Percentiles rank a stretch among this genome's conserved stretches.
These are phyloP conservation scores for Kodamaea jinghongensis DNA, from an alignment of 805 yeast species.

Conservation along the genomic window DNA sequence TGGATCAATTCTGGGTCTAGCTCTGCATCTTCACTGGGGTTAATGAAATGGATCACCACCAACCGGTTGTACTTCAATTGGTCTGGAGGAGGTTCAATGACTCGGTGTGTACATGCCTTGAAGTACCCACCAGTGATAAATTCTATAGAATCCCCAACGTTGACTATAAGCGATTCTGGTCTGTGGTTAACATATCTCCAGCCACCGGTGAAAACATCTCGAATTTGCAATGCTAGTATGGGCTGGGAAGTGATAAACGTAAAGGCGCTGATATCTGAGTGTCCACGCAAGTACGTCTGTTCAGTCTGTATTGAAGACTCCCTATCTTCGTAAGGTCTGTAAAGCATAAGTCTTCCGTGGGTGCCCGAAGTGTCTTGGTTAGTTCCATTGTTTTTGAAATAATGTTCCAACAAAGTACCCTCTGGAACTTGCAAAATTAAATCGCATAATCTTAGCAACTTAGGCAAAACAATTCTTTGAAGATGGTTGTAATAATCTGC, in stretches of 20 bases:
- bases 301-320: slow-evolving; percentile 30
- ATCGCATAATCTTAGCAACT: slow-evolving; percentile 22
- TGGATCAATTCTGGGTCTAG: slow-evolving; percentile 42
- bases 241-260: slow-evolving; percentile 43
- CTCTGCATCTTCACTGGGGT: slow-evolving; percentile 32
- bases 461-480: slow-evolving; percentile 8
- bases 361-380: slow-evolving; percentile 21
- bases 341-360: slow-evolving; percentile 27
- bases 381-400: slow-evolving; percentile 7
- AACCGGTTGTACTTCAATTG: slow-evolving; percentile 36
- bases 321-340: slow-evolving; percentile 22
- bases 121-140: slow-evolving; percentile 46
- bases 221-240: slow-evolving; percentile 38
- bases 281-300: slow-evolving; percentile 47
- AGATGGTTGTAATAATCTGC: slow-evolving; percentile 9
- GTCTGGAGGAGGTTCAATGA: slow-evolving; percentile 45
- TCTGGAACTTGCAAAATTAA: slow-evolving; percentile 69
- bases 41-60: slow-evolving; percentile 43
- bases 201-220: slow-evolving; percentile 33
- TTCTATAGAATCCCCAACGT: slow-evolving; percentile 42
- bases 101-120: slow-evolving; percentile 47
- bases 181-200: slow-evolving; percentile 42
- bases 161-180: slow-evolving; percentile 39
- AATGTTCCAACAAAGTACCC: slow-evolving; percentile 7
- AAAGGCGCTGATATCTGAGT: slow-evolving; percentile 43